A percentile compares a stretch with the other conserved stretches of the same genome.
phyloP scores from a whole-genome alignment of 2,329 filamentous ascomycete genomes.

The Aspergillus pseudoterreus region DNA sequence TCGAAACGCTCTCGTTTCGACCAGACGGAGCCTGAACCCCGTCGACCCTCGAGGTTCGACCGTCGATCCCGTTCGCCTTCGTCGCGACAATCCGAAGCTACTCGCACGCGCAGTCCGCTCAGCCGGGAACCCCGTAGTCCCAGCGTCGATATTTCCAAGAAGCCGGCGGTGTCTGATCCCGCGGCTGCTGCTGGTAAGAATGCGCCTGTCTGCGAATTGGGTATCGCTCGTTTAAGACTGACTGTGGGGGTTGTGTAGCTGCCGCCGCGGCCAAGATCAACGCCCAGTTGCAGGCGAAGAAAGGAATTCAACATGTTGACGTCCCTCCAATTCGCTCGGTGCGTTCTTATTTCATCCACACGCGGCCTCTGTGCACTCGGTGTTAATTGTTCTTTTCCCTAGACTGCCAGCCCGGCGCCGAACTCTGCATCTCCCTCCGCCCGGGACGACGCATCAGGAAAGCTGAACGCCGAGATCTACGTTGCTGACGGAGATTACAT shows the following conservation, averaged over 20 bases:
- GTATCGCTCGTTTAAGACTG: conserved; percentile 7
- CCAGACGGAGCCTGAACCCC: conserved; percentile 78
- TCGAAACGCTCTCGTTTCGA: conserved; percentile 91
- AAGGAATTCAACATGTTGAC: conserved; percentile 85
- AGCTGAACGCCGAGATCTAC: conserved; percentile 83
- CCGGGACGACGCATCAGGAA: conserved; percentile 45
- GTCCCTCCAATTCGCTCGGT: conserved; percentile 73
- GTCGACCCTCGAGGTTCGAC: conserved; percentile 77
- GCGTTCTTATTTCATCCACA: conserved; percentile 21
- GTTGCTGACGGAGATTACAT: conserved; percentile 96
- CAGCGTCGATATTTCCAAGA: conserved; percentile 34
- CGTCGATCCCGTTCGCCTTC: conserved; percentile 83
- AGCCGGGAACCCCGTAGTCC: conserved; percentile 51
- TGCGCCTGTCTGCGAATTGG: neutral
- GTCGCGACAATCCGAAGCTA: conserved; percentile 61
- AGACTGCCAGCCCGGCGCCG: conserved; percentile 49
- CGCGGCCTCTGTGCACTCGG: conserved; percentile 9
- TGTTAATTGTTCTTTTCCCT: conserved; percentile 8
- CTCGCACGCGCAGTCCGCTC: conserved; percentile 78
- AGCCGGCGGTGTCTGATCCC: conserved; percentile 59
- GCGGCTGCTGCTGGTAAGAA: conserved; percentile 70
- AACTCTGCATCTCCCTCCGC: conserved; percentile 54
- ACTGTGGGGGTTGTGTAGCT: conserved; percentile 48
- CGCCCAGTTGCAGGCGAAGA: conserved; percentile 77
- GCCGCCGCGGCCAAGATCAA: conserved; percentile 88